Conservation (phyloP, 106 monocot species). For the Hemerocallis citrina region DNA sequence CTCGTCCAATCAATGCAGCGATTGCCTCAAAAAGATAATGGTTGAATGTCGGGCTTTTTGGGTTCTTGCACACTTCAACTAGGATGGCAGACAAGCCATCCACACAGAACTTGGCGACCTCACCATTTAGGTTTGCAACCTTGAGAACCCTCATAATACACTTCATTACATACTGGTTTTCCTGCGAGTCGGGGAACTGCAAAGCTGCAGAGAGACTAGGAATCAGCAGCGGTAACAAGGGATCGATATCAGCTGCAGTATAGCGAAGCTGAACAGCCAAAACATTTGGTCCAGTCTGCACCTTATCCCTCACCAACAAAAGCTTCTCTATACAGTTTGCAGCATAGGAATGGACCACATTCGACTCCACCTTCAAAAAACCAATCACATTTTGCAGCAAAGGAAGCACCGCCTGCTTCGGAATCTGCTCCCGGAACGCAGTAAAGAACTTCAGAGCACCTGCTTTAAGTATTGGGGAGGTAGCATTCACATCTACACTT, state of each 20-base stretch:
- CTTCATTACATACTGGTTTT: conserved; percentile 95
- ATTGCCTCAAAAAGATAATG: conserved; percentile 92
- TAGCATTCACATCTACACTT: conserved; percentile 41
- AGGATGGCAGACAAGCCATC: conserved; percentile 46
- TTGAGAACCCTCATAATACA: conserved; percentile 86
- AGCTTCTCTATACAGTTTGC: conserved; percentile 95
- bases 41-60: conserved; percentile 82
- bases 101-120: conserved; percentile 48
- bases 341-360: conserved; percentile 97
- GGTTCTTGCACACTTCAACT: conserved; percentile 84
- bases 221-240: conserved; percentile 46
- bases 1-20: conserved; percentile 61
- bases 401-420: conserved; percentile 44
- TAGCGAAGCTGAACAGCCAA: conserved; percentile 26
- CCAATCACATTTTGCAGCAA: conserved; percentile 58
- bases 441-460: conserved; percentile 84
- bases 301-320: conserved; percentile 62
- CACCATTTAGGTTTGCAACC: conserved; percentile 40
- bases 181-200: conserved; percentile 79
- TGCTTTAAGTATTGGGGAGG: conserved; percentile 75
- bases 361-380: conserved; percentile 63
- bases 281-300: conserved; percentile 21
- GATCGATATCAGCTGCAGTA: conserved; percentile 45
- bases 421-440: conserved; percentile 68
- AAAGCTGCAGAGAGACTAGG: conserved; percentile 64